Evolutionary conservation across 1,139 yeast species (phyloP), one percentile per base, ranked within the genome.

Genomic region (Candida anutae): DNA sequence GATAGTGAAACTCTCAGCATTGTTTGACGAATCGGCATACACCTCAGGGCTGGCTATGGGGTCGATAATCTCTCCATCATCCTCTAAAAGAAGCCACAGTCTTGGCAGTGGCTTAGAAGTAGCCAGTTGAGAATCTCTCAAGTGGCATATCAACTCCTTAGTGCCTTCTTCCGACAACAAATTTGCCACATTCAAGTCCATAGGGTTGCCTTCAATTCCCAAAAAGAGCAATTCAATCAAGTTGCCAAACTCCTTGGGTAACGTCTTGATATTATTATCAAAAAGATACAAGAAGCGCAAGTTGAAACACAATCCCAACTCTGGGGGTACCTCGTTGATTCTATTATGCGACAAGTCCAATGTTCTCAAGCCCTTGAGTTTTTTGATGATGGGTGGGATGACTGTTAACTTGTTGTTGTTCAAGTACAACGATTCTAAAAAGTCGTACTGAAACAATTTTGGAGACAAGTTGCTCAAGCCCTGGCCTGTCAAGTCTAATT

Each of bases 181-280:
- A 38, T 77, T 73, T 29, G 85, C 74, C 32, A 74, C 53, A 23
- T 70, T 74, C 34, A 69, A 66, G 43, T 79, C 83, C 42, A 90
- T 57, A 5, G 94, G 88, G 50, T 93, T 93, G 2, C 98, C 98
- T 53, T 90, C 97, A 29, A 90, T 66, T 22, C 98, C 99, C 31
- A 93, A 58, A 48, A 88, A 80, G 40, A 83, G 81, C 37, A 93
- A 66, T 44, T 85, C 94, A 50, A 78, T 82, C 38, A 93, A 64
- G 44, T 78, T 79, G 21, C 98, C 96, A 52, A 90, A 77, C 47
- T 83, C 93, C 51, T 62, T 67, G 2, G 99, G 98, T 35, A 93
- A 59, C 1, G 74, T 69, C 33, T 68, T 63, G 43, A 93, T 64
- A 48, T 78, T 72, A 55, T 93, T 93, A 55, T 90, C 96, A 58